phyloP scores from a whole-genome alignment of 768 basidiomycete species.

The Rubroboletus pulcherrimus region DNA sequence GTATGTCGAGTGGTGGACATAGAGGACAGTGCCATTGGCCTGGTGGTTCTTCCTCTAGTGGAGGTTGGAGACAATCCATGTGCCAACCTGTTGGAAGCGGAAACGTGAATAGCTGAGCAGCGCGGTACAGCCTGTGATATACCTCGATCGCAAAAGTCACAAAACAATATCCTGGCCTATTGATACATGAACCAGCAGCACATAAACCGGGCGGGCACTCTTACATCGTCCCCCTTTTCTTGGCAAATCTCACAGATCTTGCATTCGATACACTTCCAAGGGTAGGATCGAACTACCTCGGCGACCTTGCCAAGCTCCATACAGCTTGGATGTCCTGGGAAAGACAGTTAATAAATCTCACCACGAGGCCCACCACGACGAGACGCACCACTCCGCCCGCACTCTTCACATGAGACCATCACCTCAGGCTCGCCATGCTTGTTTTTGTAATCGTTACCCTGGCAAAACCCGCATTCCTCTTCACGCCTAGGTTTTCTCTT shows the following conservation, averaged over 20 bases:
- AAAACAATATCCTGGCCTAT: conserved; percentile 80
- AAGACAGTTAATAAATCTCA: neutral
- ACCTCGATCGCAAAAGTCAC: conserved; percentile 94
- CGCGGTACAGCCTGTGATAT: conserved; percentile 12
- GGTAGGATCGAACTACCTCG: conserved; percentile 62
- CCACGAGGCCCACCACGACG: neutral
- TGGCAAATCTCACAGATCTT: conserved; percentile 88
- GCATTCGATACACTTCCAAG: conserved; percentile 89
- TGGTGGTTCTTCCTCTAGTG: conserved; percentile 64
- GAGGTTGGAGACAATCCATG: conserved; percentile 73
- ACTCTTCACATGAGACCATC: conserved; percentile 78
- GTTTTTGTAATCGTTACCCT: conserved; percentile 60
- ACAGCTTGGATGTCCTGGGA: conserved; percentile 82
- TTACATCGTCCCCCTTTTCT: conserved; percentile 84
- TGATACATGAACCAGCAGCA: conserved; percentile 16
- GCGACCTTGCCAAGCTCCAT: conserved; percentile 59
- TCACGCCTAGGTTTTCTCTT: conserved; percentile 50
- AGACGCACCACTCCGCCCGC: conserved; percentile 74
- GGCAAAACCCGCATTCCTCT: conserved; percentile 74
- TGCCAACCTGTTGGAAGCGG: conserved; percentile 62
- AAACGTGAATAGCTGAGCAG: conserved; percentile 3
- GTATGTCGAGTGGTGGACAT: conserved; percentile 42
- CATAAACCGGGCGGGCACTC: conserved; percentile 30
- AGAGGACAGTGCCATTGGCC: conserved; percentile 76
- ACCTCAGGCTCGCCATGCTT: conserved; percentile 52